phyloP scores from a whole-genome alignment of 306 rosid genomes.

The Sicyos baderoa region DNA sequence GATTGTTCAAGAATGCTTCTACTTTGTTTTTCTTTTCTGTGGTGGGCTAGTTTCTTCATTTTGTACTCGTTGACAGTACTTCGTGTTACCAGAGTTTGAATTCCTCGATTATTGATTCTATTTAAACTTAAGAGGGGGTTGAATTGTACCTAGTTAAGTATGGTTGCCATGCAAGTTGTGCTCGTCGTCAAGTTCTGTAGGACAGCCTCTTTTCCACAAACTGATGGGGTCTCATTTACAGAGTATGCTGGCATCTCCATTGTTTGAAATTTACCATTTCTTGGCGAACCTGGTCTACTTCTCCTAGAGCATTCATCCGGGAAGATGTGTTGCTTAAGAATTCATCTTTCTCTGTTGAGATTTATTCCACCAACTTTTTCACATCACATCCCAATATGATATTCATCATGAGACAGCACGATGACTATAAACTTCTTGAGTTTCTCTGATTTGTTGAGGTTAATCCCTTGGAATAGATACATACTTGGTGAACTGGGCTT shows the following conservation, averaged over 20 bases:
- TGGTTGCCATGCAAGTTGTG: not conserved
- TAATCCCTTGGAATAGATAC: constrained; percentile 3
- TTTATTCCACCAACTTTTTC: not conserved
- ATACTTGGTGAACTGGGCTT: not conserved
- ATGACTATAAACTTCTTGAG: constrained; percentile 7
- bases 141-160: not conserved
- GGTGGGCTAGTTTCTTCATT: not conserved
- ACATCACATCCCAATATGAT: not conserved
- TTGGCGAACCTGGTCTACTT: not conserved
- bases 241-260: not conserved
- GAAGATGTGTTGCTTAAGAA: constrained; percentile 9
- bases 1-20: not conserved
- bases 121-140: constrained; percentile 5
- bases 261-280: not conserved
- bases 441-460: not conserved
- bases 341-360: constrained; percentile 1
- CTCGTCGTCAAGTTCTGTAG: not conserved
- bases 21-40: constrained; percentile 10
- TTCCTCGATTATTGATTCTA: not conserved
- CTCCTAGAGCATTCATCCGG: constrained; percentile 9
- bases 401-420: not conserved
- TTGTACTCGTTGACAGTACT: constrained; percentile 2
- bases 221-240: not conserved
- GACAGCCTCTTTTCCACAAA: constrained; percentile 5
- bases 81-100: not conserved